A percentile compares a stretch with the other conserved stretches of the same genome.
Evolutionary conservation across 2,329 filamentous ascomycete genomes (phyloP).

Genomic region (Venturia asperata): DNA sequence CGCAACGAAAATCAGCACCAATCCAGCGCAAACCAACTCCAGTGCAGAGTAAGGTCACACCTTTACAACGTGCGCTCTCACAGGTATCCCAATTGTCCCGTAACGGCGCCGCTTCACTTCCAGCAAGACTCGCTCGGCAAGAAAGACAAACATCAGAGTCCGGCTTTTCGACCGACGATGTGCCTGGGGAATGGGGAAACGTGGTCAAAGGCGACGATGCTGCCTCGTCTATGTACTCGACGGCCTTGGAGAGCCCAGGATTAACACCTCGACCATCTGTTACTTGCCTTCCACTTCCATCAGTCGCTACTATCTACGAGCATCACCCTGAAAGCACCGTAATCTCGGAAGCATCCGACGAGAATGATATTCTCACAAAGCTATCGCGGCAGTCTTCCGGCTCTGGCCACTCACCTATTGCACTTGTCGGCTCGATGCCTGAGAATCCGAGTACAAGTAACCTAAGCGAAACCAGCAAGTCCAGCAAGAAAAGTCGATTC

Average conservation of each 20-base stretch:
- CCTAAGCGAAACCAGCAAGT: conserved; percentile 23
- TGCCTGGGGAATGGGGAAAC: conserved; percentile 34
- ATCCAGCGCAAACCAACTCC: neutral
- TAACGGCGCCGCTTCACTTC: neutral
- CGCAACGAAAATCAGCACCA: neutral
- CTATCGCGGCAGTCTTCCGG: neutral
- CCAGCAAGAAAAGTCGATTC: conserved; percentile 23
- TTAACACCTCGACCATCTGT: conserved; percentile 3
- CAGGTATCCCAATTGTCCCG: conserved; percentile 2
- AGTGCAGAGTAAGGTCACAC: conserved; percentile 21
- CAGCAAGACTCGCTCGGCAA: conserved; percentile 6
- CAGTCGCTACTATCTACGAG: neutral
- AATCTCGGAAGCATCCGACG: neutral
- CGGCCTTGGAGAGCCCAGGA: conserved; percentile 18
- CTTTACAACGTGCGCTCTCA: conserved; percentile 4
- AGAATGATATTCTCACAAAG: neutral
- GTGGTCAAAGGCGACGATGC: conserved; percentile 26
- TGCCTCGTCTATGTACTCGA: conserved; percentile 36
- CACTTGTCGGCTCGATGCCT: neutral
- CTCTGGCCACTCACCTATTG: neutral
- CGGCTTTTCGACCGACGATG: conserved; percentile 31
- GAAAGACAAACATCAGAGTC: conserved; percentile 21
- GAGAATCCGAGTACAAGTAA: conserved; percentile 22
- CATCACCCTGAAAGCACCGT: neutral
- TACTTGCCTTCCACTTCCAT: neutral